A percentile compares a stretch with the other conserved stretches of the same genome.
Conservation (phyloP, 371 early-diverging fungal genomes). For the Apophysomyces variabilis region DNA sequence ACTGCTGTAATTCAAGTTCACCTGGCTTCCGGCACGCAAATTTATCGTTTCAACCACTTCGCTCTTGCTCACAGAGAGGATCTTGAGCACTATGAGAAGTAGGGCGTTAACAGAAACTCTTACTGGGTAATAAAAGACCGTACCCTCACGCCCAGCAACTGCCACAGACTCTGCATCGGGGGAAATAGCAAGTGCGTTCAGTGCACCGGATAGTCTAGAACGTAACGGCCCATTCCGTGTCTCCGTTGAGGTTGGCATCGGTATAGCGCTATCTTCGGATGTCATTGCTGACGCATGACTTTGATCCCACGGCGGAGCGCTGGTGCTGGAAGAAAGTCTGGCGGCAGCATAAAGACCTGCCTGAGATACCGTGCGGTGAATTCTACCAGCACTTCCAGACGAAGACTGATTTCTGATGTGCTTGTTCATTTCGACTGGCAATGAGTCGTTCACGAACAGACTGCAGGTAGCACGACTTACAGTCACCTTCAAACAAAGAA, state of each 20-base stretch:
- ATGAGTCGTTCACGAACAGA: background rate
- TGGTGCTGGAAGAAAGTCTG: slow-evolving; percentile 22
- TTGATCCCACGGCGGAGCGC: slow-evolving; percentile 3
- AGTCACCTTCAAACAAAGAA: background rate
- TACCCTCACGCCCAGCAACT: slow-evolving; percentile 80
- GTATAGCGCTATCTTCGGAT: background rate
- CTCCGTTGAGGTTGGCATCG: background rate
- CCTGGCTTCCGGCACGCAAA: slow-evolving; percentile 68
- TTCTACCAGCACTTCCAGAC: slow-evolving; percentile 17
- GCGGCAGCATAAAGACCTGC: slow-evolving; percentile 23
- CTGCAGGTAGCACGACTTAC: background rate
- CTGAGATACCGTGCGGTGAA: slow-evolving; percentile 31
- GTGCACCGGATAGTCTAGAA: slow-evolving; percentile 50
- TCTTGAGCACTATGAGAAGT: slow-evolving; percentile 64
- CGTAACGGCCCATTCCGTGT: slow-evolving; percentile 17
- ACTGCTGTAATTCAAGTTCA: slow-evolving; percentile 66
- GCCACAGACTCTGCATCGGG: slow-evolving; percentile 69
- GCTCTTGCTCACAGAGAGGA: slow-evolving; percentile 59
- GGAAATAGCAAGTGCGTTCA: slow-evolving; percentile 68
- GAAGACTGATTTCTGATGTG: slow-evolving; percentile 7
- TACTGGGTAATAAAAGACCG: background rate
- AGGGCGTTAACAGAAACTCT: background rate
- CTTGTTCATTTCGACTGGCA: background rate
- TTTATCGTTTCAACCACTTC: slow-evolving; percentile 69
- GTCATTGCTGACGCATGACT: slow-evolving; percentile 5